A percentile compares a stretch with the other conserved stretches of the same genome.
These are phyloP conservation scores for Stevia rebaudiana DNA, from an alignment of 140 eudicot species.

Conservation along the genomic window DNA sequence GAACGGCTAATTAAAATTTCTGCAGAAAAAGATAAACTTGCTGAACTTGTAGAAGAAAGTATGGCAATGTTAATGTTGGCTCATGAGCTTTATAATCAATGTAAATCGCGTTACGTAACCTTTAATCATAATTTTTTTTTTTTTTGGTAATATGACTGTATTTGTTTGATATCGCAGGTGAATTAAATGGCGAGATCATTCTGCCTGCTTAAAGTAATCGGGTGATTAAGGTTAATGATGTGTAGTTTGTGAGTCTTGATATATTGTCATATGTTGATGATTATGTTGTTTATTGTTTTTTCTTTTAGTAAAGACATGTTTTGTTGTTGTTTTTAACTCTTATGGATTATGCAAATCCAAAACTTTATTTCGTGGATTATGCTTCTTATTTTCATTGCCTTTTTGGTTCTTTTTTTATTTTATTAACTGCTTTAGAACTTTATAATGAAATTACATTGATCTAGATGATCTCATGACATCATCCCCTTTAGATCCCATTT, in stretches of 20 bases:
- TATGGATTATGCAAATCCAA: constrained; percentile 5
- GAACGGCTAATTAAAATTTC: neutral
- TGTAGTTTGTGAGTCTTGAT: neutral
- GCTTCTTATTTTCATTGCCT: too few relatives aligned
- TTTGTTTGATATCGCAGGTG: neutral
- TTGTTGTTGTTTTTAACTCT: neutral
- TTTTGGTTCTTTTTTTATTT: too few relatives aligned
- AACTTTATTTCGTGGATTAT: neutral
- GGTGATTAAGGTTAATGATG: constrained; percentile 10
- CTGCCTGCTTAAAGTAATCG: neutral
- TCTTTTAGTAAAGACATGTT: neutral
- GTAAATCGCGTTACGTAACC: neutral
- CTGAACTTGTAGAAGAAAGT: constrained; percentile 1
- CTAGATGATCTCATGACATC: too few relatives aligned
- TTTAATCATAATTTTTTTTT: neutral
- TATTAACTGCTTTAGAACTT: neutral
- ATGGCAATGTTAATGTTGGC: neutral
- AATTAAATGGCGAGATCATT: neutral
- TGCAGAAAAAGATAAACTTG: neutral
- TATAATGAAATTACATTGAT: too few relatives aligned
- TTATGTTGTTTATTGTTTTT: neutral
- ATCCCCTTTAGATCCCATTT: too few relatives aligned
- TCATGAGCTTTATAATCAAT: neutral
- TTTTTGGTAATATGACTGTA: neutral
- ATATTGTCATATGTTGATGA: neutral